These are phyloP conservation scores for Umbelopsis sp. DNA, from an alignment of 371 early-diverging fungal genomes.

Conservation along the genomic window DNA sequence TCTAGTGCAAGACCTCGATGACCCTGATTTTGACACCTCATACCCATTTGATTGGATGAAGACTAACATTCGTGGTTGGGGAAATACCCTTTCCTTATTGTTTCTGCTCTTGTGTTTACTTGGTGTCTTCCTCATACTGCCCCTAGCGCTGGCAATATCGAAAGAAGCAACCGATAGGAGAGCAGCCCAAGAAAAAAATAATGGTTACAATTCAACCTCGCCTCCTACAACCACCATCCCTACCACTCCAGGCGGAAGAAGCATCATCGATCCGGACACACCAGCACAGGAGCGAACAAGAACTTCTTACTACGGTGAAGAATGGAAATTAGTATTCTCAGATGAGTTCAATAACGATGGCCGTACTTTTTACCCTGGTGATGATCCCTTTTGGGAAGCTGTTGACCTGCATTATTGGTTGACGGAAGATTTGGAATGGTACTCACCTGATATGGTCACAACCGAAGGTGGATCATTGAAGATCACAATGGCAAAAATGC, in stretches of 20 bases:
- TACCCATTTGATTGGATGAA: slow-evolving; percentile 13
- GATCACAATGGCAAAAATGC: slow-evolving; percentile 45
- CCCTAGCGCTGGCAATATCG: slow-evolving; percentile 13
- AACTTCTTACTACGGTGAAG: slow-evolving; percentile 18
- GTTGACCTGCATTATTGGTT: slow-evolving; percentile 59
- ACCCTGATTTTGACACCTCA: slow-evolving; percentile 11
- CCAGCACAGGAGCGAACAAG: neutral
- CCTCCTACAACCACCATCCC: slow-evolving; percentile 14
- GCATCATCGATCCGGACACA: slow-evolving; percentile 22
- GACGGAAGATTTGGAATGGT: slow-evolving; percentile 53
- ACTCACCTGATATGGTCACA: slow-evolving; percentile 43
- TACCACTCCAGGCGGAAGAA: slow-evolving; percentile 16
- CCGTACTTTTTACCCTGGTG: slow-evolving; percentile 53
- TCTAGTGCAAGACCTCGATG: neutral
- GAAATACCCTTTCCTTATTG: neutral
- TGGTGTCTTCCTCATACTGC: slow-evolving; percentile 19
- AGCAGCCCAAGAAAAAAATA: neutral
- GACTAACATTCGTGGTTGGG: slow-evolving; percentile 12
- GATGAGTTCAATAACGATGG: slow-evolving; percentile 61
- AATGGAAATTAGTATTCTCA: slow-evolving; percentile 48
- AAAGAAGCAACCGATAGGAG: slow-evolving; percentile 1
- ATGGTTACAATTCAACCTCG: slow-evolving; percentile 7
- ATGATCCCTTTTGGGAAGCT: slow-evolving; percentile 57
- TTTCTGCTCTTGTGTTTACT: slow-evolving; percentile 6
- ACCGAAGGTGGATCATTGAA: slow-evolving; percentile 51